A percentile compares a stretch with the other conserved stretches of the same genome.
Conservation (phyloP, 345 rosid genomes). For the Linum tenue region DNA sequence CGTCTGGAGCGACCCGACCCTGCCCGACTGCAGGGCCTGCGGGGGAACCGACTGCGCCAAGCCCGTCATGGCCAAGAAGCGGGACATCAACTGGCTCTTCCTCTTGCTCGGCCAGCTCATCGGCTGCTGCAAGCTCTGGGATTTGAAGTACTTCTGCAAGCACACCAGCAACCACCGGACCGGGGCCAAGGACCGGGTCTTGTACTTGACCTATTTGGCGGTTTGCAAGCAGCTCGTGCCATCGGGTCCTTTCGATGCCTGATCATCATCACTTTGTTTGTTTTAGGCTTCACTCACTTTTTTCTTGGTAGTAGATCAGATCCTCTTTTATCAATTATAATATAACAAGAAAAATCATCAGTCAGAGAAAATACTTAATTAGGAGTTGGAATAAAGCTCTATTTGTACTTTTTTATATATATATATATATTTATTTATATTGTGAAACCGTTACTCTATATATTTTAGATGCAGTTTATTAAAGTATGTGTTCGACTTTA, state of each 20-base stretch:
- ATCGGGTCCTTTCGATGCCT: constrained; percentile 19
- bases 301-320: no score
- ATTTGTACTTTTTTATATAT: no score
- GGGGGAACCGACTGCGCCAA: constrained; percentile 9
- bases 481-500: no score
- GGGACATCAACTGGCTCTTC: constrained; percentile 31
- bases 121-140: constrained; percentile 29
- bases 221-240: constrained; percentile 30
- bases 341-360: no score
- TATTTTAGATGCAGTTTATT: no score
- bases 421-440: no score
- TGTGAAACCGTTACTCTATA: no score
- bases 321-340: no score
- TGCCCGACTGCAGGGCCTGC: constrained; percentile 21
- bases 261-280: no score
- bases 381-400: no score
- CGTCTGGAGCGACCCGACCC: constrained; percentile 25
- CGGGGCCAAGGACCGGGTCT: constrained; percentile 34
- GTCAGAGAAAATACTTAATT: no score
- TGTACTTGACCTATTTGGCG: constrained; percentile 30
- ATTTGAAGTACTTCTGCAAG: constrained; percentile 36
- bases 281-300: no score
- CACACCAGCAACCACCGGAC: constrained; percentile 34
- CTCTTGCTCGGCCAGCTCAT: constrained; percentile 29
- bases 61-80: constrained; percentile 22